phyloP scores from a whole-genome alignment of 179 eudicot species.

The Camellia oleifera region DNA sequence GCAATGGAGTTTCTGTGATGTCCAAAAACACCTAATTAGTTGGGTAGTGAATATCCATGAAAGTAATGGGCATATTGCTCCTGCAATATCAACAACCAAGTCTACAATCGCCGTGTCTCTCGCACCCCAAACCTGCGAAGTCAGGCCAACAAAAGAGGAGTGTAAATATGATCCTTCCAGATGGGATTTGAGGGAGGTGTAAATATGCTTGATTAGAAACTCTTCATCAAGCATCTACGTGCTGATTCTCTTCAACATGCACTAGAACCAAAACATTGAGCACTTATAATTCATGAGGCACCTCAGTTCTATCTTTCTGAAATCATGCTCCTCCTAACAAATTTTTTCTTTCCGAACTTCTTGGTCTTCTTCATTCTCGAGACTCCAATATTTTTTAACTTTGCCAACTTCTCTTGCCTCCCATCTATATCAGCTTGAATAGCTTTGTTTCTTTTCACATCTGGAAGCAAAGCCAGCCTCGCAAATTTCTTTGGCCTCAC shows the following conservation, averaged over 20 bases:
- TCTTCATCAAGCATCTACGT: background rate
- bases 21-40: background rate
- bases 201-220: background rate
- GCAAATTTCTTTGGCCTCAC: conserved; percentile 89
- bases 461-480: conserved; percentile 77
- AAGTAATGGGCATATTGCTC: background rate
- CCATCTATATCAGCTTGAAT: conserved; percentile 78
- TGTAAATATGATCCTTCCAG: too few relatives aligned
- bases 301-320: background rate
- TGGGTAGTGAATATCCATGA: background rate
- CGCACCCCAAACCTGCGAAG: background rate
- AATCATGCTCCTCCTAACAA: conserved; percentile 21
- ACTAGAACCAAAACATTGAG: background rate
- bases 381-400: conserved; percentile 38
- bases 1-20: background rate
- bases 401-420: conserved; percentile 62
- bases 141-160: too few relatives aligned
- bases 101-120: background rate
- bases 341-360: conserved; percentile 33
- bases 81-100: background rate
- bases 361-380: conserved; percentile 22
- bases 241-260: background rate
- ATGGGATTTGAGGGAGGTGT: too few relatives aligned
- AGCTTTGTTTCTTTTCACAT: conserved; percentile 65
- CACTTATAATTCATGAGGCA: background rate